Evolutionary conservation across 495 filamentous ascomycete genomes (phyloP).

Genomic region (Cryomyces antarcticus): DNA sequence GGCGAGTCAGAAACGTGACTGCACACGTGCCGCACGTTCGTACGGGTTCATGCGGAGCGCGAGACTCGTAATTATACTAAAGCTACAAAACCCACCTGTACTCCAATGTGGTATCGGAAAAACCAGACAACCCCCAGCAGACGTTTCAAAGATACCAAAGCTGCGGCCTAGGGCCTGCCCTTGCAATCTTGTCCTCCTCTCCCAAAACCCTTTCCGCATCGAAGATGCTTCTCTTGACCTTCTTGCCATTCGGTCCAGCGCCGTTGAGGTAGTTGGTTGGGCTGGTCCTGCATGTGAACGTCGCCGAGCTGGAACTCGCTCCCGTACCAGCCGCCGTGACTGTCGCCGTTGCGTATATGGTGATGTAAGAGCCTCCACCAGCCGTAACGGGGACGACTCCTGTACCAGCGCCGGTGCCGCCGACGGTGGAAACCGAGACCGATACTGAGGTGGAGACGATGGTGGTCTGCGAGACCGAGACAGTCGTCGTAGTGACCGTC

Average conservation of each 20-base stretch:
- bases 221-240: constrained; percentile 5
- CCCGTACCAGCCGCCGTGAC: constrained; percentile 1
- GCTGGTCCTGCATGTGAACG: constrained; percentile 7
- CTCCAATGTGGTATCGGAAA: no score
- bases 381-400: constrained; percentile 3
- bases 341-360: background rate
- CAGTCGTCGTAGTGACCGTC: constrained; percentile 1
- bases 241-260: background rate
- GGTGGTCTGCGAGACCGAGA: background rate
- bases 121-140: background rate
- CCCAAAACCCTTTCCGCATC: constrained; percentile 1
- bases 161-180: constrained; percentile 2
- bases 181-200: background rate
- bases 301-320: background rate
- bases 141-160: background rate
- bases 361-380: background rate
- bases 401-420: background rate
- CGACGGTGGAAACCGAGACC: background rate
- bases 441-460: constrained; percentile 1
- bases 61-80: no score
- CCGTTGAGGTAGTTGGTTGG: constrained; percentile 8
- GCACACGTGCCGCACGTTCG: no score
- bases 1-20: no score
- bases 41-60: no score
- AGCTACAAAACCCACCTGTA: no score